Evolutionary conservation across 2,329 filamentous ascomycete genomes (phyloP).

Genomic region (Cladosporium halotolerans): DNA sequence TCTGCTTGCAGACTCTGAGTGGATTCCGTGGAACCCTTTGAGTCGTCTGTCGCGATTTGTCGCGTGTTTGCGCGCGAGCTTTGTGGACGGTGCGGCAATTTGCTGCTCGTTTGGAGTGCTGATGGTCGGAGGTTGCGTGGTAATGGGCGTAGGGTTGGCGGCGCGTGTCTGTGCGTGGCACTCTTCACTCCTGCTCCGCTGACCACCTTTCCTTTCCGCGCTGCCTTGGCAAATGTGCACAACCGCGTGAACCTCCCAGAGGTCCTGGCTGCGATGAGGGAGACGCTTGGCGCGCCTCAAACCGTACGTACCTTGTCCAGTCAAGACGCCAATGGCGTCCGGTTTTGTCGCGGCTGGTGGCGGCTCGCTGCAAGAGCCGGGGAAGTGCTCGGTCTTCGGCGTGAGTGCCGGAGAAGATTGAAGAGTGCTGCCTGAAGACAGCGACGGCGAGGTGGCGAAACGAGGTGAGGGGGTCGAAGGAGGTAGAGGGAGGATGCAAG

Average conservation of each 20-base stretch:
- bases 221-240: constrained; percentile 17
- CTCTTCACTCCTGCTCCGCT: neutral
- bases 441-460: constrained; percentile 18
- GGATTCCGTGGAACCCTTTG: constrained; percentile 1
- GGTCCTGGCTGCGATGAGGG: constrained; percentile 17
- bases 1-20: constrained; percentile 7
- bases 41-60: neutral
- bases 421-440: constrained; percentile 20
- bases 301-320: constrained; percentile 25
- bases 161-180: neutral
- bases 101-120: neutral
- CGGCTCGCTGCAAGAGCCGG: constrained; percentile 13
- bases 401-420: constrained; percentile 22
- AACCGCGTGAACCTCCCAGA: constrained; percentile 29
- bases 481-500: constrained; percentile 7
- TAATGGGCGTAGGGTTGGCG: neutral
- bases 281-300: constrained; percentile 27
- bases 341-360: constrained; percentile 12
- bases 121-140: neutral
- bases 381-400: constrained; percentile 11
- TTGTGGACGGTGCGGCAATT: neutral
- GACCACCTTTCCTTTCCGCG: neutral
- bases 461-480: constrained; percentile 17
- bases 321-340: neutral
- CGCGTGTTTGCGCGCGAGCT: neutral